Base-by-base conservation (phyloP, 768 basidiomycete genomes). In the Daedalea quercina region DNA sequence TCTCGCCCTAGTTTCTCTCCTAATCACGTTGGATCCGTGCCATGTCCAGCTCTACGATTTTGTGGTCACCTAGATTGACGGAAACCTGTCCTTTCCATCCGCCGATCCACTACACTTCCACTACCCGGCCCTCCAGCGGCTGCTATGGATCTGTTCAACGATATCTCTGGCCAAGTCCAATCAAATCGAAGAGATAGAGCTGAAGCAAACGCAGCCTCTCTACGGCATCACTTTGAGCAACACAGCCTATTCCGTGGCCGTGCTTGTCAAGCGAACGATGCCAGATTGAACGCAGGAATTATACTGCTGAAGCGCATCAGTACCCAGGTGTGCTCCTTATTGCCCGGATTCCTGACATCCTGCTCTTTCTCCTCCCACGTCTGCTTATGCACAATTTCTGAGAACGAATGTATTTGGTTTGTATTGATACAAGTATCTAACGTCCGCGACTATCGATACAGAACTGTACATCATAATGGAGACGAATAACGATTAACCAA, bases 181-280 rank as follows among this genome's bases (percentile, higher is more conserved):
- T n/a, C n/a, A n/a, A n/a, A n/a, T n/a, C n/a, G n/a, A n/a, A n/a
- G n/a, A n/a, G n/a, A n/a, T n/a, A n/a, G n/a, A n/a, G n/a, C n/a
- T n/a, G n/a, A n/a, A n/a, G n/a, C n/a, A n/a, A n/a, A n/a, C n/a
- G n/a, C n/a, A n/a, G n/a, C n/a, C n/a, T n/a, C n/a, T n/a, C n/a
- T n/a, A n/a, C n/a, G n/a, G 46, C 46, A 47, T 47, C 46, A 28
- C 46, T 47, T 47, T 47, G 46, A 31, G 25, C 46, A 47, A 47
- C 31, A 22, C 25, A 26, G 33, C 31, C 25, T 47, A 3, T 8
- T 33, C 25, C 26, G 46, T 47, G 46, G 46, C 13, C 46, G 25
- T 47, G 26, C 11, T 47, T 47, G 46, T 31, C 46, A 47, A 47
- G 25, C 46, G 7, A 33, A 24, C 46, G 46, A 28, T 47, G 46